Base-by-base conservation (phyloP, 2,329 filamentous ascomycete genomes). In the Coniochaeta pulveracea region DNA sequence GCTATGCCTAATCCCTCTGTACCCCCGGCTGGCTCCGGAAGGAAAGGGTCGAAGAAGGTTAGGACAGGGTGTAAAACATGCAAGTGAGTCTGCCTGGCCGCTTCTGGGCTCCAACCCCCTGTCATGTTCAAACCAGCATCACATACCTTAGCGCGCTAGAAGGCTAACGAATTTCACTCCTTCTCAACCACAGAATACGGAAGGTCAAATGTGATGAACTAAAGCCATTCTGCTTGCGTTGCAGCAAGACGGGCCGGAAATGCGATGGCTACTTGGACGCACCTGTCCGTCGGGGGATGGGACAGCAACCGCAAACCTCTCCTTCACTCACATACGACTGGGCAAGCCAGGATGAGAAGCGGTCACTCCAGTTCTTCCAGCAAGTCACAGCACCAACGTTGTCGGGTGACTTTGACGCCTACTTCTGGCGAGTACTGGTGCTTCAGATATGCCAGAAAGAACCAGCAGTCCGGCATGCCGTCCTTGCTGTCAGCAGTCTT, bases 171-270 rank as follows among this genome's bases (percentile, higher is more conserved):
- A n/a, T n/a, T n/a, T n/a, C n/a, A n/a, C n/a, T n/a, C n/a, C n/a
- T n/a, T n/a, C n/a, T n/a, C n/a, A n/a, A n/a, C n/a, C n/a, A n/a
- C 34, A 72, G 67, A 49, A 60, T 68, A 19, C 64, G 69, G 33
- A 66, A 68, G 36, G 62, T 73, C 34, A 73, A 73, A 47, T 75
- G 69, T 46, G 69, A 72, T 40, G 69, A 74, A 49, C 52, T 49
- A 12, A 70, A 66, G 36, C 69, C 69, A 2, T 53, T 49, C 24
- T 76, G 71, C 41, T 49, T 60, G 22, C 62, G 66, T 36, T 75
- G 70, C 43, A 60, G 58, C 21, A 66, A 63, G 36, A 72, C 69
- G 3, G 68, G 70, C 10, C 60, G 70, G 34, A 63, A 59, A 41
- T 75, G 70, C 44, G 70, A 75, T 45, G 71, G 71, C 37, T 74